Conservation (phyloP, 176 grass and related monocot species). For the Oryza coarctata region DNA sequence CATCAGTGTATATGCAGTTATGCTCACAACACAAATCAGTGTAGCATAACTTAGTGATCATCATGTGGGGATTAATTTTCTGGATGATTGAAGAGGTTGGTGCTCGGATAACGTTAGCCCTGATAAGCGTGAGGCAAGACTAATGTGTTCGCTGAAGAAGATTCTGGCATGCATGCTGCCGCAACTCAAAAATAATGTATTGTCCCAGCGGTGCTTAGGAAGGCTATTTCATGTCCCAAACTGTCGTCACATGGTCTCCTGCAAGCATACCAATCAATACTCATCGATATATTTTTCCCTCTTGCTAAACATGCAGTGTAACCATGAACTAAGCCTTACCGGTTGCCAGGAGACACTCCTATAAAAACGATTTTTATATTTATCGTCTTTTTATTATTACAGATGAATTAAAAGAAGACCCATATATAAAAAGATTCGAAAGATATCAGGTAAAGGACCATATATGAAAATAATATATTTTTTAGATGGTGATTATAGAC, state of each 20-base stretch:
- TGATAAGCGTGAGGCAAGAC: constrained; percentile 5
- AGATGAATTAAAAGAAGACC: too few relatives aligned
- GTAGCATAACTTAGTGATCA: not conserved
- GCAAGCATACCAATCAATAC: not conserved
- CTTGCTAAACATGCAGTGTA: not conserved
- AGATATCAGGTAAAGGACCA: too few relatives aligned
- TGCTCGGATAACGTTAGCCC: constrained; percentile 29
- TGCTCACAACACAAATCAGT: not conserved
- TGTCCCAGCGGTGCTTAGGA: not conserved
- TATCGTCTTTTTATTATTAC: too few relatives aligned
- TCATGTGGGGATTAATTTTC: constrained; percentile 1
- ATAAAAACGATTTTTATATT: too few relatives aligned
- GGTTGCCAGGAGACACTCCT: too few relatives aligned
- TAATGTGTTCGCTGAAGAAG: not conserved
- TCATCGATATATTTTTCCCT: not conserved
- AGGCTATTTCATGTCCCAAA: not conserved
- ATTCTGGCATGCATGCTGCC: not conserved
- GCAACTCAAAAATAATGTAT: not conserved
- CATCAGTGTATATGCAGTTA: not conserved
- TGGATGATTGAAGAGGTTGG: constrained; percentile 31
- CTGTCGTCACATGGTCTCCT: constrained; percentile 16
- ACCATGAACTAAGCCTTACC: too few relatives aligned
- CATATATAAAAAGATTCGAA: too few relatives aligned
- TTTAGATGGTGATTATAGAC: too few relatives aligned
- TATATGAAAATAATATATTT: too few relatives aligned